A percentile compares a stretch with the other conserved stretches of the same genome.
Conservation (phyloP, 208 protist genomes). For the Trypanosoma cruzi region DNA sequence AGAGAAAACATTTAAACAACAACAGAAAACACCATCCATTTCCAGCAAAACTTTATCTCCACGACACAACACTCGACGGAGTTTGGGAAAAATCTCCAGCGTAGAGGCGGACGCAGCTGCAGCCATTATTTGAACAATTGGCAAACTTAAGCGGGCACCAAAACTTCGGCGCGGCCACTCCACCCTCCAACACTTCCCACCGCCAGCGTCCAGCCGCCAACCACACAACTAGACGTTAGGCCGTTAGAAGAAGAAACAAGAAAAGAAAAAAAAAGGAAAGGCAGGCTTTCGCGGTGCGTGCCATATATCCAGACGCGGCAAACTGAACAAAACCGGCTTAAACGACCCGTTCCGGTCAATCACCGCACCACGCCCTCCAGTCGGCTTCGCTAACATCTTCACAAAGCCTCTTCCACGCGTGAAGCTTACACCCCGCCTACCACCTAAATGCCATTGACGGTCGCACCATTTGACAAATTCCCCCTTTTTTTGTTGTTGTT, state of each 20-base stretch:
- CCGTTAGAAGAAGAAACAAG: conserved; percentile 43
- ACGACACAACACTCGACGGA: conserved; percentile 37
- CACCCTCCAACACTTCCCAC: background rate
- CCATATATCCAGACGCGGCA: conserved; percentile 34
- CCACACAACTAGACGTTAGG: conserved; percentile 36
- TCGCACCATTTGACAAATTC: conserved; percentile 18
- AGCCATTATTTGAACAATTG: conserved; percentile 36
- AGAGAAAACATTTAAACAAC: too few relatives aligned
- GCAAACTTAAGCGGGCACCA: conserved; percentile 35
- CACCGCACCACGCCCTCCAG: conserved; percentile 28
- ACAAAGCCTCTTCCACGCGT: conserved; percentile 34
- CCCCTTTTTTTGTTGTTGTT: background rate
- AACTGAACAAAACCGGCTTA: conserved; percentile 29
- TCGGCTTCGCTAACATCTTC: conserved; percentile 14
- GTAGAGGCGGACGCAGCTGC: conserved; percentile 34
- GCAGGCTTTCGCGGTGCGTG: conserved; percentile 35
- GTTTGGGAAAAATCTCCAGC: conserved; percentile 32
- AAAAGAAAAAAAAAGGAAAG: too few relatives aligned
- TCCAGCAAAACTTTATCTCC: conserved; percentile 26
- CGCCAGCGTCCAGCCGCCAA: conserved; percentile 19
- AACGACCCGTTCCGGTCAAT: conserved; percentile 30
- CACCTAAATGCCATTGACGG: conserved; percentile 37
- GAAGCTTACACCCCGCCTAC: conserved; percentile 13
- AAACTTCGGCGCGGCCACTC: background rate
- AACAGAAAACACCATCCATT: conserved; percentile 25